Conservation (phyloP, 306 rosid species). For the Trifolium fragiferum region DNA sequence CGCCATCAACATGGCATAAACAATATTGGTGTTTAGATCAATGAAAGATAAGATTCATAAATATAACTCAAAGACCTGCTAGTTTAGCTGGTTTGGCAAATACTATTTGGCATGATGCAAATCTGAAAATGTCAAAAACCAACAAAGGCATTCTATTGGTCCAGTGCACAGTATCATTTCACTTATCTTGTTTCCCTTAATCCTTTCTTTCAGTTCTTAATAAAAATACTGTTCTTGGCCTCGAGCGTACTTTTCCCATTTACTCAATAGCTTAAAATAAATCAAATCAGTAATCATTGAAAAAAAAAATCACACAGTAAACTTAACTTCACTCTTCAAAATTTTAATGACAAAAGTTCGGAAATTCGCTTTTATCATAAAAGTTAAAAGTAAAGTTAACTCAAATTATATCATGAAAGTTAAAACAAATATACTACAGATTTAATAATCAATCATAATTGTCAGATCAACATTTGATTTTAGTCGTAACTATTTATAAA, state of each 20-base stretch:
- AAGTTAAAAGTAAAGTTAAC: neutral
- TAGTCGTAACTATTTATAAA: neutral
- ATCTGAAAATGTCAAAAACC: conserved; percentile 1
- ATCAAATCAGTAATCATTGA: neutral
- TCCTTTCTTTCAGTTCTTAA: neutral
- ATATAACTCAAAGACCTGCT: conserved; percentile 1
- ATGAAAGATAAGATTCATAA: conserved; percentile 5
- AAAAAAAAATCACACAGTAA: conserved; percentile 26
- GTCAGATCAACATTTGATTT: neutral
- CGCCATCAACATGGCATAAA: conserved; percentile 27
- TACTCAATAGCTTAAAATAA: conserved; percentile 19
- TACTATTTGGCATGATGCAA: neutral
- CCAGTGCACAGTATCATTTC: conserved; percentile 6
- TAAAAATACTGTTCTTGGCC: neutral
- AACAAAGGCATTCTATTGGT: neutral
- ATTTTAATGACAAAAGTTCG: neutral
- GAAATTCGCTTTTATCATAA: conserved; percentile 10
- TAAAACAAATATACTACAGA: neutral
- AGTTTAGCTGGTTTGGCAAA: conserved; percentile 24
- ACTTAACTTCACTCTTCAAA: conserved; percentile 24
- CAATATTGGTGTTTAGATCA: conserved; percentile 6
- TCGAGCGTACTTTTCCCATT: neutral
- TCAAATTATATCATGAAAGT: neutral
- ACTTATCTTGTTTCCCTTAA: neutral
- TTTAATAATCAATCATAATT: neutral